phyloP scores from a whole-genome alignment of 176 grass and related monocot species.

The Carex scoparia region DNA sequence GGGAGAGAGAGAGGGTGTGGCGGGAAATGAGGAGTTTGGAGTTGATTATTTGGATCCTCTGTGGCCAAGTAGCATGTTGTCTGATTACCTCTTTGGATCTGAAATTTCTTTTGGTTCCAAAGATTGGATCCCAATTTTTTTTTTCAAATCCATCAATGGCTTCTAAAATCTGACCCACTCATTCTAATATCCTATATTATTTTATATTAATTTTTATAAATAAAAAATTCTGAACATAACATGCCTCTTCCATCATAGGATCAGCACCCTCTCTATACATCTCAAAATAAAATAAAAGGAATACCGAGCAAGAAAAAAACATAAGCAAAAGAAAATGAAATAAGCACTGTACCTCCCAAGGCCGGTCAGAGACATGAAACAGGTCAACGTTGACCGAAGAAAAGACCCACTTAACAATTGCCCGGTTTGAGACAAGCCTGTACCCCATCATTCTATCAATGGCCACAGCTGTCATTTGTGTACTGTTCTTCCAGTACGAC shows the following conservation, averaged over 20 bases:
- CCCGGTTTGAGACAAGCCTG: conserved; percentile 74
- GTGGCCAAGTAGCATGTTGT: no score
- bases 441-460: conserved; percentile 99
- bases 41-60: no score
- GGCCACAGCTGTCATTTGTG: conserved; percentile 87
- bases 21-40: no score
- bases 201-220: no score
- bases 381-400: conserved; percentile 62
- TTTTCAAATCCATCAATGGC: no score
- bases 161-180: no score
- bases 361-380: conserved; percentile 93
- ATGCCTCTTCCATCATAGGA: background rate
- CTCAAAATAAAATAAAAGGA: conserved; percentile 11
- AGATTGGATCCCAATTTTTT: no score
- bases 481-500: conserved; percentile 92
- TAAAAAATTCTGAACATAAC: background rate
- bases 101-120: no score
- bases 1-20: no score
- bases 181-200: no score
- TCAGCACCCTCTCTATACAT: background rate
- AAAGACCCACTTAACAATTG: conserved; percentile 96
- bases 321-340: background rate
- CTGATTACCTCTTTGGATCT: no score
- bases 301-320: background rate
- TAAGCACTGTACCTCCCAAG: conserved; percentile 70